Evolutionary conservation across 192 early-diverging fungal species (phyloP), one percentile per base, ranked within the genome.

Genomic region (Mortierella claussenii): DNA sequence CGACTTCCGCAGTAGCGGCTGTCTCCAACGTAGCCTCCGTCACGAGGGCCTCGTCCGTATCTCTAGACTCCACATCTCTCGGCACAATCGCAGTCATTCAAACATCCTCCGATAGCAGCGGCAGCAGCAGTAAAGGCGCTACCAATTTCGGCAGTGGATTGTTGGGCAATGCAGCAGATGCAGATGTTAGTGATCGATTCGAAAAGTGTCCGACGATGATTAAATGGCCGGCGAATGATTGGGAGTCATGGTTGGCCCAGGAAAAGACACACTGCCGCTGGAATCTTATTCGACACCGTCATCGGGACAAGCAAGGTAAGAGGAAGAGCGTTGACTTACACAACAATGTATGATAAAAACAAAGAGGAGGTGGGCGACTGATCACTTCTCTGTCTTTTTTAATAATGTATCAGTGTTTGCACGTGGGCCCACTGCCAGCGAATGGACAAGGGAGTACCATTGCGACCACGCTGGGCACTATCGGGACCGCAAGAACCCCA

Each of bases 391-490:
- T n/a, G n/a, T n/a, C n/a, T n/a, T 8, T 40, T 43, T 44, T 26
- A 36, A 12, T 44, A 5, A 24, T 40, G 32, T 40, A 33, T 21
- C 24, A 76, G 73, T 61, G 21, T 76, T 67, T 27, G 56, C 73
- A 8, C 64, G 73, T 17, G 73, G 73, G 17, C 73, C 73, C 18
- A 67, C 73, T 23, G 73, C 73, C 0, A 62, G 73, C 20, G 73
- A 76, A 55, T 76, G 73, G 73, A 67, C 48, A 9, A 49, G 73
- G 17, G 73, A 76, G 43, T 76, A 44, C 24, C 73, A 76, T 7
- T 76, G 73, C 30, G 73, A 67, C 20, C 73, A 76, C 57, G 73
- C 73, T 17, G 73, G 73, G 4, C 73, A 67, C 1, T 76, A 76
- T 46, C 56, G 73, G 9, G 65, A 76, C 31, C 64, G 73, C 27